A percentile compares a stretch with the other conserved stretches of the same genome.
Conservation (phyloP, 2,329 filamentous ascomycete species). For the Cladosporium oxysporum region DNA sequence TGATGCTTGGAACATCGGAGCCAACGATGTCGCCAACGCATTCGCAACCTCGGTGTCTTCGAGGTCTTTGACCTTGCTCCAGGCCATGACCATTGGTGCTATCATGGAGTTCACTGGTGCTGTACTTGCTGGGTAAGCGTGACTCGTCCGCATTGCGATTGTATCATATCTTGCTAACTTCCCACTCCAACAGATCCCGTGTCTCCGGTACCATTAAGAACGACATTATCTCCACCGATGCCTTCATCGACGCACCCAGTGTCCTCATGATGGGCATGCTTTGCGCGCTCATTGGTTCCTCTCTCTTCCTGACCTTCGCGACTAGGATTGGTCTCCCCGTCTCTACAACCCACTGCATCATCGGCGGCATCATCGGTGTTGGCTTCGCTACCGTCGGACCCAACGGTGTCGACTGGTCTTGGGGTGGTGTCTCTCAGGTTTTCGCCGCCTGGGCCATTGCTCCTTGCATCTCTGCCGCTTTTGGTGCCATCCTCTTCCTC, state of each 20-base stretch:
- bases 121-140: conserved; percentile 44
- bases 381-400: conserved; percentile 55
- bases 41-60: conserved; percentile 55
- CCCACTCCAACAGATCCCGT: conserved; percentile 33
- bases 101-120: conserved; percentile 55
- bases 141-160: background rate
- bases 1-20: conserved; percentile 65
- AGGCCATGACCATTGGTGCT: conserved; percentile 50
- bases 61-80: conserved; percentile 52
- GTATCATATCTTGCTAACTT: background rate
- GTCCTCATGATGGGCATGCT: conserved; percentile 58
- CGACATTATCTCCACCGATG: conserved; percentile 48
- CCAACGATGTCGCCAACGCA: conserved; percentile 55
- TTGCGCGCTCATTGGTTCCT: conserved; percentile 54
- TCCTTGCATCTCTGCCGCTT: conserved; percentile 56
- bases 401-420: conserved; percentile 58
- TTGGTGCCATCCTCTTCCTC: conserved; percentile 57
- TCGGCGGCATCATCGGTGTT: conserved; percentile 40
- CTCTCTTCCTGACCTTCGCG: conserved; percentile 55
- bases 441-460: conserved; percentile 65
- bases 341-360: conserved; percentile 57
- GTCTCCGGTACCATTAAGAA: conserved; percentile 51
- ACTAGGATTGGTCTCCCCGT: conserved; percentile 56
- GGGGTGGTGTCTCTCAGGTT: conserved; percentile 61
- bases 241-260: conserved; percentile 48